Percentiles rank a stretch among this genome's conserved stretches.
phyloP scores from a whole-genome alignment of 768 basidiomycete genomes.

The Rhodotorula kratochvilovae region DNA sequence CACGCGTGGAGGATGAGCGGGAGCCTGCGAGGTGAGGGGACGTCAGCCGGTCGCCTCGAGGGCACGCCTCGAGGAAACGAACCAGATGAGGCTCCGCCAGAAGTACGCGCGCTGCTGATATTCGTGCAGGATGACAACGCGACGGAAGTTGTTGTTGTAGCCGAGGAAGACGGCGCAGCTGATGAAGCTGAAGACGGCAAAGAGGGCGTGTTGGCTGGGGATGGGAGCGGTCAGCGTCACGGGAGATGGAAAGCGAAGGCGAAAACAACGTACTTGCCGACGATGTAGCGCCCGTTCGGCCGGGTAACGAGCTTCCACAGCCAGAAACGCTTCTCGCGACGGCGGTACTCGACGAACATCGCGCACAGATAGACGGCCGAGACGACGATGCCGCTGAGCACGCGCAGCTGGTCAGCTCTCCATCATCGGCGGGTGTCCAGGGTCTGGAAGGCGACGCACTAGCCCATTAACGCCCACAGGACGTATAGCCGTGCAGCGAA shows the following conservation, averaged over 20 bases:
- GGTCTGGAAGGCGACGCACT: neutral
- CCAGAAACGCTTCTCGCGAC: conserved; percentile 2
- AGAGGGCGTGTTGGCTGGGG: conserved; percentile 22
- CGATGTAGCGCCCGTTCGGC: conserved; percentile 4
- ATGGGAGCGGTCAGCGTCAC: neutral
- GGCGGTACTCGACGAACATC: neutral
- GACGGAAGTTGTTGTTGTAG: conserved; percentile 1
- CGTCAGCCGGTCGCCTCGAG: no score
- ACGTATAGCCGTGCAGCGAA: neutral
- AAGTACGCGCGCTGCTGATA: conserved; percentile 1
- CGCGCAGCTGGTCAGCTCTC: no score
- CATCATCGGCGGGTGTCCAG: no score
- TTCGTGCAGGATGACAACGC: neutral
- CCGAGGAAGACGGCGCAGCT: conserved; percentile 10
- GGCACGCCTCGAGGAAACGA: no score
- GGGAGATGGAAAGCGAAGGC: neutral
- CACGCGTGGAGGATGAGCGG: conserved; percentile 15
- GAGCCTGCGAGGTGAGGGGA: no score
- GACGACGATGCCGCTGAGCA: conserved; percentile 8
- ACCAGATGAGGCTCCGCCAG: conserved; percentile 11
- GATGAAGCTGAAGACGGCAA: conserved; percentile 10
- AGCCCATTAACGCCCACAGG: conserved; percentile 1
- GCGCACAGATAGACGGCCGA: neutral
- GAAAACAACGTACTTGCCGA: neutral
- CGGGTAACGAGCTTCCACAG: conserved; percentile 7